These are phyloP conservation scores for Boletus tomentosulus DNA, from an alignment of 768 basidiomycete species.

Conservation along the genomic window DNA sequence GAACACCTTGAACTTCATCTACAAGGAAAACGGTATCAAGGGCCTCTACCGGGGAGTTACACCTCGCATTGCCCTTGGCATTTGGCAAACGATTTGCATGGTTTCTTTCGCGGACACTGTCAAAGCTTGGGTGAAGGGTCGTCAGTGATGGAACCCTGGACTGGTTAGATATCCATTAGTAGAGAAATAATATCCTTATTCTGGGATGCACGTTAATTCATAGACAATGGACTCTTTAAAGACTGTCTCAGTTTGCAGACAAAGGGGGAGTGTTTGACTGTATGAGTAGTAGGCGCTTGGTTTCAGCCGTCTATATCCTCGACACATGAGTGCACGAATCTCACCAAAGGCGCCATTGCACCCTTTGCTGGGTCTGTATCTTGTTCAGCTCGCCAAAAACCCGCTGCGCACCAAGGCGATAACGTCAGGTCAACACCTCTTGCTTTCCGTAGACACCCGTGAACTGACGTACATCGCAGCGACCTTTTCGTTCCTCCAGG, in stretches of 20 bases:
- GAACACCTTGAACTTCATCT: slow-evolving; percentile 91
- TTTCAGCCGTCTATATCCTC: background rate
- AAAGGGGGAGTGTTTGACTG: background rate
- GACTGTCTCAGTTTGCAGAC: no score
- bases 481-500: slow-evolving; percentile 66
- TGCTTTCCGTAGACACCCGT: background rate
- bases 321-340: slow-evolving; percentile 37
- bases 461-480: slow-evolving; percentile 27
- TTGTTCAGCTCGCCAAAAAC: slow-evolving; percentile 58
- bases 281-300: background rate
- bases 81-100: slow-evolving; percentile 99
- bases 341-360: slow-evolving; percentile 21
- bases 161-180: slow-evolving; percentile 10
- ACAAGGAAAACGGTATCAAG: slow-evolving; percentile 93
- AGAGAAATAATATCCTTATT: slow-evolving; percentile 23
- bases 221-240: background rate
- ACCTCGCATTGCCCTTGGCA: slow-evolving; percentile 91
- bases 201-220: slow-evolving; percentile 1
- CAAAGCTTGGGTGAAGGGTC: slow-evolving; percentile 71
- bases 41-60: slow-evolving; percentile 97
- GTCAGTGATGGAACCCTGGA: slow-evolving; percentile 16
- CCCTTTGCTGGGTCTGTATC: slow-evolving; percentile 65
- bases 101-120: slow-evolving; percentile 97
- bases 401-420: slow-evolving; percentile 79
- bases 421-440: slow-evolving; percentile 54